Evolutionary conservation across 371 early-diverging fungal species (phyloP).

Genomic region (Mucor lusitanicus): DNA sequence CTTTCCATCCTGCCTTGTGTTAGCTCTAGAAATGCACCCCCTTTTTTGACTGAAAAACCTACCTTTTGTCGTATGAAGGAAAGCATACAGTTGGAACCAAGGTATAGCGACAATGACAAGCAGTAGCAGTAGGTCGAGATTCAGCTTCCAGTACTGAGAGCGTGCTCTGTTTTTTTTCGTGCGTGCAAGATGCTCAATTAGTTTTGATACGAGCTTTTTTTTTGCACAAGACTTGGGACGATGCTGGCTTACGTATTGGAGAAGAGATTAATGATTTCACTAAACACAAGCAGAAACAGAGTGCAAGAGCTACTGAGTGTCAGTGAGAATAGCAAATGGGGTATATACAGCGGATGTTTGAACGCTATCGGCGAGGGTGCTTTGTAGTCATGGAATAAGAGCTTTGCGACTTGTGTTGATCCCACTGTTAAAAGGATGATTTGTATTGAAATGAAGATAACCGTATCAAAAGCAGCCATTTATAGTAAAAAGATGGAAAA

Average conservation of each 20-base stretch:
- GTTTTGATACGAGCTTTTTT: not conserved
- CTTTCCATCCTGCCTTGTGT: constrained; percentile 31
- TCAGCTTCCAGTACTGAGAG: constrained; percentile 77
- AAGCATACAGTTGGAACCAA: constrained; percentile 70
- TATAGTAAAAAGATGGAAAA: not conserved
- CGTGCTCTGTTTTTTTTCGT: constrained; percentile 51
- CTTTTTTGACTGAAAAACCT: not conserved
- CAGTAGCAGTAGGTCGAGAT: constrained; percentile 62
- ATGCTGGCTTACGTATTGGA: constrained; percentile 58
- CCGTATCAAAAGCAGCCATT: constrained; percentile 5
- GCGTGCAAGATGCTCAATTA: not conserved
- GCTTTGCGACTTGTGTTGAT: constrained; percentile 4
- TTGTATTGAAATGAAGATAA: constrained; percentile 15
- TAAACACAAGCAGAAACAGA: constrained; percentile 80
- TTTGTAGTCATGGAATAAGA: constrained; percentile 14
- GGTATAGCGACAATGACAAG: constrained; percentile 76
- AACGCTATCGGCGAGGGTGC: constrained; percentile 9
- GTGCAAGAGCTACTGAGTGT: constrained; percentile 79
- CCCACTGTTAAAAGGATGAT: constrained; percentile 11
- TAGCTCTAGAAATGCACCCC: not conserved
- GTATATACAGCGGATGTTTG: constrained; percentile 7
- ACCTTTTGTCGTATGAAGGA: constrained; percentile 53
- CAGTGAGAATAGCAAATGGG: constrained; percentile 72
- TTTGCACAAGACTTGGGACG: not conserved
- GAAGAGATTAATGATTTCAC: constrained; percentile 76